Percentiles rank a stretch among this genome's conserved stretches.
These are phyloP conservation scores for Prunus yedoensis DNA, from an alignment of 331 rosid species.

Conservation along the genomic window DNA sequence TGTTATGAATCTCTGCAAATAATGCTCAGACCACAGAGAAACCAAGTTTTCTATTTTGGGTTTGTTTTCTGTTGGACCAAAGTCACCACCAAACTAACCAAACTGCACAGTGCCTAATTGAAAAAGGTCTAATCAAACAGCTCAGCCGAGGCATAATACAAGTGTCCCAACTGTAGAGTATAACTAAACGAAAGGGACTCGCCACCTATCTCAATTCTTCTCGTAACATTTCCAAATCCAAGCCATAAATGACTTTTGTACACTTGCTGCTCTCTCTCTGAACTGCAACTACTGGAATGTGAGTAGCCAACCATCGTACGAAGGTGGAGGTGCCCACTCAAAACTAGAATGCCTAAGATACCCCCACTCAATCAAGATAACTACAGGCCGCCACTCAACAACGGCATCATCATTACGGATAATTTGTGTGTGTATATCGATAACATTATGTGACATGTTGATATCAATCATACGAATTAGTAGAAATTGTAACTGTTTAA, in stretches of 20 bases:
- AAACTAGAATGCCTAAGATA: slow-evolving; percentile 24
- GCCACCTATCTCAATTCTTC: slow-evolving; percentile 51
- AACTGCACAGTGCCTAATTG: neutral
- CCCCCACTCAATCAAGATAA: slow-evolving; percentile 26
- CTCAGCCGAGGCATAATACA: slow-evolving; percentile 38
- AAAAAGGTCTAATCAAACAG: slow-evolving; percentile 40
- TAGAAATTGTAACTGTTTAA: neutral
- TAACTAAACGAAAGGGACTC: slow-evolving; percentile 72
- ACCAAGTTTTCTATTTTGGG: neutral
- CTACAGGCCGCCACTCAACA: slow-evolving; percentile 14
- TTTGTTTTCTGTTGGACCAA: neutral
- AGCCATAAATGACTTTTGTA: slow-evolving; percentile 55
- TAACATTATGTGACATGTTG: neutral
- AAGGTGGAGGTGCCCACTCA: slow-evolving; percentile 31
- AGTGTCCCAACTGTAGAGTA: slow-evolving; percentile 34
- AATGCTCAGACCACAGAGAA: neutral
- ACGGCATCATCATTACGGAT: neutral
- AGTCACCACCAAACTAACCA: neutral
- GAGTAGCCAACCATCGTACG: slow-evolving; percentile 36
- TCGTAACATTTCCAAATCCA: slow-evolving; percentile 54
- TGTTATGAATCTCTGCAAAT: neutral
- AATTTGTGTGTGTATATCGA: neutral
- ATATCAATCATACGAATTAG: no score
- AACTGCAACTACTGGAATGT: slow-evolving; percentile 35
- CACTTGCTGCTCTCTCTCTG: slow-evolving; percentile 34